Percentiles rank a stretch among this genome's conserved stretches.
phyloP scores from a whole-genome alignment of 106 monocot genomes.

The Triglochin maritima region DNA sequence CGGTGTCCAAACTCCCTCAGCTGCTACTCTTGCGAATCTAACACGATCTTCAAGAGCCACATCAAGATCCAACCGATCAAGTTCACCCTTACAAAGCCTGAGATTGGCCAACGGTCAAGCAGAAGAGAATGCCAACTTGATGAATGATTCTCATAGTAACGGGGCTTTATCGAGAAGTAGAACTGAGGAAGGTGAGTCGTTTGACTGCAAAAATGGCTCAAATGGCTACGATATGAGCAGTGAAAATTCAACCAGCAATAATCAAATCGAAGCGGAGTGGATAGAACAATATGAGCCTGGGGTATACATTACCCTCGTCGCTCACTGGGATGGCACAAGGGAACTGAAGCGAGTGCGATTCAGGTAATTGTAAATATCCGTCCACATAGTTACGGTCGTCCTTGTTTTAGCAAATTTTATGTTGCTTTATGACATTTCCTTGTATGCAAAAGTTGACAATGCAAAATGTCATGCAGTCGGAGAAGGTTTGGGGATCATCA shows the following conservation, averaged over 20 bases:
- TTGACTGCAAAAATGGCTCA: conserved; percentile 20
- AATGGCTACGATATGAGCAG: conserved; percentile 17
- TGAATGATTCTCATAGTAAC: conserved; percentile 7
- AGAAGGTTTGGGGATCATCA: conserved; percentile 91
- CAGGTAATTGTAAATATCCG: conserved; percentile 38
- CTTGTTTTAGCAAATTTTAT: neutral
- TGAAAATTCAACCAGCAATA: conserved; percentile 17
- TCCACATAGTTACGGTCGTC: too few relatives aligned
- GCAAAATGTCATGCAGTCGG: conserved; percentile 17
- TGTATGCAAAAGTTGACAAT: neutral
- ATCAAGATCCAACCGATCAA: conserved; percentile 10
- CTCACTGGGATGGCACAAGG: conserved; percentile 72
- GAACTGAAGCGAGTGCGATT: conserved; percentile 93
- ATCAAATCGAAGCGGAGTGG: conserved; percentile 81
- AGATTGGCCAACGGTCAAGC: conserved; percentile 1
- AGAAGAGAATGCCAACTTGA: neutral
- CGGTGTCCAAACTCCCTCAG: conserved; percentile 8
- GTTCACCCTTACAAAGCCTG: conserved; percentile 4
- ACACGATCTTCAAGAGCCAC: conserved; percentile 1
- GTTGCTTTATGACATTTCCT: neutral
- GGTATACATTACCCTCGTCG: conserved; percentile 86
- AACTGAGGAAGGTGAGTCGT: conserved; percentile 14
- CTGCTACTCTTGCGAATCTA: conserved; percentile 6
- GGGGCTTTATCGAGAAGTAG: conserved; percentile 18
- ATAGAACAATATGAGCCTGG: conserved; percentile 96